Evolutionary conservation across 352 stramenopile species (phyloP).

Genomic region (Phytophthora uliginosa): DNA sequence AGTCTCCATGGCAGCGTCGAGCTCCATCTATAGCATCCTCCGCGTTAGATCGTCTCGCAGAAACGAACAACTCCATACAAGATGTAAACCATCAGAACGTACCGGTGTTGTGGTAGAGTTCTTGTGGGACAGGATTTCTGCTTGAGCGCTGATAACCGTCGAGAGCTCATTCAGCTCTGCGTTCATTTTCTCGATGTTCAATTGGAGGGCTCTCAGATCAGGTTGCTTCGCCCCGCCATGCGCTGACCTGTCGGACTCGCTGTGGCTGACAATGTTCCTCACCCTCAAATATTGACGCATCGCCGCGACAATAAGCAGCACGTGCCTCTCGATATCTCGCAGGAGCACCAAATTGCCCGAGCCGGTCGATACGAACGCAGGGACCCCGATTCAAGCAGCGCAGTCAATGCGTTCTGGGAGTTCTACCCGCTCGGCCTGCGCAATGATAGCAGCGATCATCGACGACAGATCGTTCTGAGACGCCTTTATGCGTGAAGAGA

Average conservation of each 20-base stretch:
- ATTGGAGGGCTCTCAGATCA: constrained; percentile 22
- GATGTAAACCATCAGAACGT: constrained; percentile 17
- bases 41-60: not conserved
- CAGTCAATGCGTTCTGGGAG: constrained; percentile 6
- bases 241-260: not conserved
- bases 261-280: constrained; percentile 2
- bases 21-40: not conserved
- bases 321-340: constrained; percentile 28
- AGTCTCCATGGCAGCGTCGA: constrained; percentile 23
- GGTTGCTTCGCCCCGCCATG: not conserved
- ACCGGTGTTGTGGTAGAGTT: constrained; percentile 3
- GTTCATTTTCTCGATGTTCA: constrained; percentile 36
- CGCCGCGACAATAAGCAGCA: constrained; percentile 23
- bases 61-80: constrained; percentile 13
- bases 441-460: constrained; percentile 30
- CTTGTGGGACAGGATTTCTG: not conserved
- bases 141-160: constrained; percentile 10
- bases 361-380: constrained; percentile 25
- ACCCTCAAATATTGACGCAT: constrained; percentile 28
- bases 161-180: constrained; percentile 24
- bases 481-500: constrained; percentile 21
- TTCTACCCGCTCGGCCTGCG: constrained; percentile 17
- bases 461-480: constrained; percentile 36
- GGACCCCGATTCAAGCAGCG: constrained; percentile 23
- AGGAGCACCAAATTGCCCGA: constrained; percentile 27